phyloP scores from a whole-genome alignment of 768 basidiomycete species.

The Gloeopeniophorella convolvens region DNA sequence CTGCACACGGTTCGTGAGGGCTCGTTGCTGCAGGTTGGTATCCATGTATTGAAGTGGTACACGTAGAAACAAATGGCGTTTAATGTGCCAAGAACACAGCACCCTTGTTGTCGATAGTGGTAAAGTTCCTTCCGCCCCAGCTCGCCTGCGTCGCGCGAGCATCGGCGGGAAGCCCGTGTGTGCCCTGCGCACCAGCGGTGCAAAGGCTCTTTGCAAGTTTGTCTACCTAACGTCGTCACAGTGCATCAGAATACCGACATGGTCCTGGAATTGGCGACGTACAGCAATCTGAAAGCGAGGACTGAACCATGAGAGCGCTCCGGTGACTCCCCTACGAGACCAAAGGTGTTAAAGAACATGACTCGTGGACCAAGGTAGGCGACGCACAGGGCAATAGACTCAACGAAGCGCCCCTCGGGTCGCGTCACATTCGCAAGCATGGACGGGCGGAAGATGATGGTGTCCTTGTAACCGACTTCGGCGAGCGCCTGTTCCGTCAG shows the following conservation, averaged over 20 bases:
- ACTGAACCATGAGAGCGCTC: neutral
- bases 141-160: slow-evolving; percentile 38
- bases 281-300: slow-evolving; percentile 5
- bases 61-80: too few relatives aligned
- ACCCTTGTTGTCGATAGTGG: slow-evolving; percentile 43
- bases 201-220: slow-evolving; percentile 49
- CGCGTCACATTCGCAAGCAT: slow-evolving; percentile 29
- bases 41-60: too few relatives aligned
- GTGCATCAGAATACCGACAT: neutral
- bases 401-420: neutral
- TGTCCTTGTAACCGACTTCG: slow-evolving; percentile 60
- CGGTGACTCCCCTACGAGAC: neutral
- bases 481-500: slow-evolving; percentile 66
- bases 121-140: slow-evolving; percentile 37
- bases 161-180: slow-evolving; percentile 38
- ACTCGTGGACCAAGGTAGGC: neutral
- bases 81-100: slow-evolving; percentile 4
- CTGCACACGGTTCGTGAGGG: too few relatives aligned
- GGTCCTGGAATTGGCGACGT: neutral
- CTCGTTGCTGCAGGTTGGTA: too few relatives aligned
- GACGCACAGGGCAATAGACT: slow-evolving; percentile 1
- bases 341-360: neutral
- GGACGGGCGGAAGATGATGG: slow-evolving; percentile 62
- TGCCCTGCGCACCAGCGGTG: slow-evolving; percentile 49
- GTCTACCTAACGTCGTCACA: slow-evolving; percentile 42